Conservation (phyloP, 257 asterid genomes). For the Oldenlandia corymbosa region DNA sequence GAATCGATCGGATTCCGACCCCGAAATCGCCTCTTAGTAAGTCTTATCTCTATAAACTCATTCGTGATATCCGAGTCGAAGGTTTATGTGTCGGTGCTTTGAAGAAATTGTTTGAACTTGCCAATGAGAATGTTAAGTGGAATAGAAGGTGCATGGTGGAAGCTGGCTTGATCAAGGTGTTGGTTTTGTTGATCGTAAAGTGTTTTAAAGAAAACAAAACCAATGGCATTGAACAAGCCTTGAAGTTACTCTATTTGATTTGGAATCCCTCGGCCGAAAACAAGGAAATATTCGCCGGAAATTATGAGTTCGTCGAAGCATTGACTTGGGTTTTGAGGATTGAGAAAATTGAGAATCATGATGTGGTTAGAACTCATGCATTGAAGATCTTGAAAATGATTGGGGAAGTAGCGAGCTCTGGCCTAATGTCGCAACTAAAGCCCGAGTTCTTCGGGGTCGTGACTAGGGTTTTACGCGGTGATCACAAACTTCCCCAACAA, state of each 20-base stretch:
- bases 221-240: constrained; percentile 43
- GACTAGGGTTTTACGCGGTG: constrained; percentile 18
- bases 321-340: constrained; percentile 40
- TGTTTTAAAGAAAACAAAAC: constrained; percentile 27
- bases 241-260: constrained; percentile 41
- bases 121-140: constrained; percentile 34
- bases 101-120: constrained; percentile 43
- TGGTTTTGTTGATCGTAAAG: constrained; percentile 36
- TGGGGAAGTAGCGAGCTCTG: constrained; percentile 21
- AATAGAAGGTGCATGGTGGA: constrained; percentile 55
- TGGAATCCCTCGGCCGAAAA: constrained; percentile 48
- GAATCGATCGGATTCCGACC: constrained; percentile 70
- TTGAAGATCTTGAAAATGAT: constrained; percentile 30
- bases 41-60: constrained; percentile 42
- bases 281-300: constrained; percentile 34
- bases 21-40: constrained; percentile 51
- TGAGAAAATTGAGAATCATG: constrained; percentile 1
- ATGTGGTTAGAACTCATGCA: constrained; percentile 34
- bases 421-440: constrained; percentile 27
- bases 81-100: constrained; percentile 21
- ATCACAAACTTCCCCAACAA: constrained; percentile 19
- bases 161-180: constrained; percentile 44
- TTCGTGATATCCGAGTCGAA: constrained; percentile 33
- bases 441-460: constrained; percentile 29
- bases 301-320: constrained; percentile 34